Conservation (phyloP, 352 stramenopile species). For the Phytophthora melonis region DNA sequence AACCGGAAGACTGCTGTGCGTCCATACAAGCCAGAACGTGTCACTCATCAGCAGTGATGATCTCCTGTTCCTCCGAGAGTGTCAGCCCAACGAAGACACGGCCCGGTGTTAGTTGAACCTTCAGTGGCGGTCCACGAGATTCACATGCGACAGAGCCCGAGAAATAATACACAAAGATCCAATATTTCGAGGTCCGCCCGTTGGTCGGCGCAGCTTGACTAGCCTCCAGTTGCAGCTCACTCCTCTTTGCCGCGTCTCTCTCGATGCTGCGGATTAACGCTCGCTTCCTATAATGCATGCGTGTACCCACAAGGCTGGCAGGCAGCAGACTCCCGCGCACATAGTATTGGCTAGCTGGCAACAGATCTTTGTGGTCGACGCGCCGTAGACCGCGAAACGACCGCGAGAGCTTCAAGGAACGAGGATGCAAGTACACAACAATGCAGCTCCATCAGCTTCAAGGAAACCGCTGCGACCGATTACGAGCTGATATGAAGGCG, state of each 20-base stretch:
- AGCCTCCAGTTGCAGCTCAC: neutral
- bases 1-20: neutral
- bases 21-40: neutral
- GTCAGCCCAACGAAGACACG: neutral
- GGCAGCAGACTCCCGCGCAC: neutral
- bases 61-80: neutral
- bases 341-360: neutral
- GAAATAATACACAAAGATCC: slow-evolving; percentile 23
- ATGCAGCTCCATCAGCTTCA: neutral
- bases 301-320: neutral
- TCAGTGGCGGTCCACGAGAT: too few relatives aligned
- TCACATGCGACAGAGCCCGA: too few relatives aligned
- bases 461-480: neutral
- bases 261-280: neutral
- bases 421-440: neutral
- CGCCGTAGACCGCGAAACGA: neutral
- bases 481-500: neutral
- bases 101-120: too few relatives aligned
- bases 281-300: neutral
- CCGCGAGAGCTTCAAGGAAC: slow-evolving; percentile 1
- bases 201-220: neutral
- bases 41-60: neutral
- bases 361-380: slow-evolving; percentile 2
- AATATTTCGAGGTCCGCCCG: slow-evolving; percentile 5
- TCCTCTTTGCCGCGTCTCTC: neutral